Conservation (phyloP, 2,329 filamentous ascomycete species). For the Arthrobotrys sinensis region DNA sequence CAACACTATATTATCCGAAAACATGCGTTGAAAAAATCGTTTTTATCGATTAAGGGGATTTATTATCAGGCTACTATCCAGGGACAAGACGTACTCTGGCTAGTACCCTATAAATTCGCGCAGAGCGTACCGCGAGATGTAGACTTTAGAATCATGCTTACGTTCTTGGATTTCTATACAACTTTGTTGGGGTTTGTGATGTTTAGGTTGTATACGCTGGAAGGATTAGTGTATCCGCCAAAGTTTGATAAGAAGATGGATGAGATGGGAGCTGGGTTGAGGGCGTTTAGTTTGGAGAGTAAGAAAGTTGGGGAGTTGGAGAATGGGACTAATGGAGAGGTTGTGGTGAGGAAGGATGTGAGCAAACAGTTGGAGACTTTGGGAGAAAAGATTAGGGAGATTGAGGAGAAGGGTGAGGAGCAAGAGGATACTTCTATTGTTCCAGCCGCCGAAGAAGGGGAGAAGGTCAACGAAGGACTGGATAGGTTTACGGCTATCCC, state of each 20-base stretch:
- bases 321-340: constrained; percentile 27
- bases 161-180: constrained; percentile 98
- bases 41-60: constrained; percentile 98
- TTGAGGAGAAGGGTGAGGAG: constrained; percentile 44
- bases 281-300: constrained; percentile 90
- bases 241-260: constrained; percentile 91
- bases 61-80: constrained; percentile 99
- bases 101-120: constrained; percentile 98
- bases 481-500: constrained; percentile 87
- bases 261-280: constrained; percentile 89
- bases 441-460: constrained; percentile 39
- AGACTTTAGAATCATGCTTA: constrained; percentile 99
- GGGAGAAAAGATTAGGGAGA: constrained; percentile 63
- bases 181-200: constrained; percentile 96
- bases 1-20: constrained; percentile 97
- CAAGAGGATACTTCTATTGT: constrained; percentile 7
- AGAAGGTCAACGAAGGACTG: constrained; percentile 72
- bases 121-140: constrained; percentile 93
- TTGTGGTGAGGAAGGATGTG: constrained; percentile 60
- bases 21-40: constrained; percentile 92
- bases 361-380: constrained; percentile 63
- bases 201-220: constrained; percentile 90
- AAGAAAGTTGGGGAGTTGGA: constrained; percentile 69
- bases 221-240: constrained; percentile 94
- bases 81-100: constrained; percentile 95